These are phyloP conservation scores for Ceratocystis harringtonii DNA, from an alignment of 2,329 filamentous ascomycete genomes.

Conservation along the genomic window DNA sequence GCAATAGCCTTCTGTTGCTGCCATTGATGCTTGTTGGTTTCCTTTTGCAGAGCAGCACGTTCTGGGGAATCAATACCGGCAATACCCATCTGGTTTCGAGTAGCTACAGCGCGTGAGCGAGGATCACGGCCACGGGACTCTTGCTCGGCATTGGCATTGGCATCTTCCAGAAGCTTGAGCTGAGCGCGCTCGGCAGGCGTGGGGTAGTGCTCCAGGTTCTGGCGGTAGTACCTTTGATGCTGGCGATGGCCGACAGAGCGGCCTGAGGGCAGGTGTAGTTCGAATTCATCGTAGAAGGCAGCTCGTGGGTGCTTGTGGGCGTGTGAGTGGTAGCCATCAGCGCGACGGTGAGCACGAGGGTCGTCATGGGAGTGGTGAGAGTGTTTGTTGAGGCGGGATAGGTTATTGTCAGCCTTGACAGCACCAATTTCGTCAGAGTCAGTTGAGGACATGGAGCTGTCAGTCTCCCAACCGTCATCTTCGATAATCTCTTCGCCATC, in stretches of 20 bases:
- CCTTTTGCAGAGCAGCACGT: conserved; percentile 11
- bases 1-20: conserved; percentile 15
- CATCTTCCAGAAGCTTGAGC: conserved; percentile 44
- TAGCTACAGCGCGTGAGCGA: conserved; percentile 5
- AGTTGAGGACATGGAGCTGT: conserved; percentile 75
- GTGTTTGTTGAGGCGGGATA: conserved; percentile 54
- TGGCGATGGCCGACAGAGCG: conserved; percentile 82
- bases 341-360: conserved; percentile 56
- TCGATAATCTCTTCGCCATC: conserved; percentile 35
- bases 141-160: conserved; percentile 20
- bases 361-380: conserved; percentile 61
- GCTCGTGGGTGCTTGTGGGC: conserved; percentile 60
- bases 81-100: conserved; percentile 14
- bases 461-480: conserved; percentile 87
- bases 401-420: conserved; percentile 58
- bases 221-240: conserved; percentile 73
- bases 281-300: conserved; percentile 82
- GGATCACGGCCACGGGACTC: conserved; percentile 11
- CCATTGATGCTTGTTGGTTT: conserved; percentile 9
- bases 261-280: conserved; percentile 82
- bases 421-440: conserved; percentile 72
- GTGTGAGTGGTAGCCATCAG: conserved; percentile 68
- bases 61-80: conserved; percentile 5
- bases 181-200: conserved; percentile 60
- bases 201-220: conserved; percentile 79